Evolutionary conservation across 129 eudicot genomes (phyloP), one percentile per base, ranked within the genome.

Genomic region (Flaveria trinervia): DNA sequence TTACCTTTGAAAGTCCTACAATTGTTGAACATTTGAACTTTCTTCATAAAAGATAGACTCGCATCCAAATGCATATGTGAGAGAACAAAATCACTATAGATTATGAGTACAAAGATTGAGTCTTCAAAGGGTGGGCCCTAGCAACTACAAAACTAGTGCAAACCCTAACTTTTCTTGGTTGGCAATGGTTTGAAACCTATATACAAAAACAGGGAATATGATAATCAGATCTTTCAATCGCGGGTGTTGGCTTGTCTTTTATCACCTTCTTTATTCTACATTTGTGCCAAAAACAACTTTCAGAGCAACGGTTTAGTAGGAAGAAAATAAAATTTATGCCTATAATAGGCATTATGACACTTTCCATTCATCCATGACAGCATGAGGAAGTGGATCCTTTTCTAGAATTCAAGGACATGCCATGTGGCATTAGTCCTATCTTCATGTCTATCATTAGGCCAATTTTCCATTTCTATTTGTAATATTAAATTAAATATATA

Each of bases 121-220:
- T 22, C 45, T 59, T 43, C 68, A 73, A 73, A 57, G 8, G 77
- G 69, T 73, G 62, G 54, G n/a, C 56, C 48, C 60, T 45, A n/a
- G 60, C 60, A 74, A 74, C 25, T 57, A 57, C 43, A 39, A 43
- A 56, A 73, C 77, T 73, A 73, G 54, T 2, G 43, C 62, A 57
- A 57, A 41, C 43, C 57, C 46, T 8, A 43, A 41, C 54, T 16
- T 73, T 56, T 2, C 39, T 73, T 73, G 54, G 68, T 4, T 14
- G 55, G 22, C 16, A 73, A 36, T 36, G 5, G 14, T 59, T 73
- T 18, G 48, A 41, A 72, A 55, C 18, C 51, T 54, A 72, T 54
- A 17, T 13, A 72, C 74, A 71, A 16, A 7, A 15, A 71, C 10
- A 46, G 16, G 51, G 9, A 30, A 28, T 11, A 52, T 9, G 28